Percentiles rank a stretch among this genome's conserved stretches.
These are phyloP conservation scores for Alternaria tenuissima DNA, from an alignment of 2,329 filamentous ascomycete genomes.

Conservation along the genomic window DNA sequence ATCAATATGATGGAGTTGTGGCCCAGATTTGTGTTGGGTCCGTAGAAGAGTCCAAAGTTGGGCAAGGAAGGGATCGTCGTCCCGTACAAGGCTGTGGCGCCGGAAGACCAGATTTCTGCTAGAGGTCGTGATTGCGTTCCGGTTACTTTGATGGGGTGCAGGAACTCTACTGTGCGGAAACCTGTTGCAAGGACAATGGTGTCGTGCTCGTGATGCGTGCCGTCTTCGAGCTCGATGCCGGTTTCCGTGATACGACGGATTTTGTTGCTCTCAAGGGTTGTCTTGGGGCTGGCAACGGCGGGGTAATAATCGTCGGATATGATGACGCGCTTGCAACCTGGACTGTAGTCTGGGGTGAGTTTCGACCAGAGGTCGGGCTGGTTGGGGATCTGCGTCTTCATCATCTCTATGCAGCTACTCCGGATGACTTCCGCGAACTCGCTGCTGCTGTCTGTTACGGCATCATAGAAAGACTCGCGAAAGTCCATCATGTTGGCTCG, in stretches of 20 bases:
- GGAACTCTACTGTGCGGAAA: conserved; percentile 66
- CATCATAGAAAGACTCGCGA: conserved; percentile 59
- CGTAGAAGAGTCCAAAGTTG: conserved; percentile 67
- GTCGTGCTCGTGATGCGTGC: conserved; percentile 59
- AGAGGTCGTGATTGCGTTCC: conserved; percentile 57
- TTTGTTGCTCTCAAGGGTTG: conserved; percentile 59
- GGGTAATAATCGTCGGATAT: conserved; percentile 66
- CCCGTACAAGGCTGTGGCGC: conserved; percentile 61
- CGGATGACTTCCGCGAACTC: conserved; percentile 54
- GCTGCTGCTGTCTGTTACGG: conserved; percentile 54
- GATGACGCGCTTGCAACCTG: conserved; percentile 65
- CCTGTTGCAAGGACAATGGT: conserved; percentile 67
- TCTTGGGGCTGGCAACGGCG: conserved; percentile 57
- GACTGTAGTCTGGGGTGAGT: conserved; percentile 62
- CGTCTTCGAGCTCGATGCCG: conserved; percentile 57
- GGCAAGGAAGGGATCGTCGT: conserved; percentile 61
- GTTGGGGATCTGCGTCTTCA: conserved; percentile 59
- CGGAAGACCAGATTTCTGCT: conserved; percentile 60
- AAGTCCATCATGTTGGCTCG: conserved; percentile 64
- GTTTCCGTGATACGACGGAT: conserved; percentile 59
- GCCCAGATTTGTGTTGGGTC: conserved; percentile 64
- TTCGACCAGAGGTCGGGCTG: conserved; percentile 61
- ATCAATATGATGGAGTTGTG: conserved; percentile 68
- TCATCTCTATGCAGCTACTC: conserved; percentile 45
- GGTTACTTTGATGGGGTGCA: conserved; percentile 64